Evolutionary conservation across 805 yeast genomes (phyloP), one percentile per base, ranked within the genome.

Genomic region (Starmerella cellae): DNA sequence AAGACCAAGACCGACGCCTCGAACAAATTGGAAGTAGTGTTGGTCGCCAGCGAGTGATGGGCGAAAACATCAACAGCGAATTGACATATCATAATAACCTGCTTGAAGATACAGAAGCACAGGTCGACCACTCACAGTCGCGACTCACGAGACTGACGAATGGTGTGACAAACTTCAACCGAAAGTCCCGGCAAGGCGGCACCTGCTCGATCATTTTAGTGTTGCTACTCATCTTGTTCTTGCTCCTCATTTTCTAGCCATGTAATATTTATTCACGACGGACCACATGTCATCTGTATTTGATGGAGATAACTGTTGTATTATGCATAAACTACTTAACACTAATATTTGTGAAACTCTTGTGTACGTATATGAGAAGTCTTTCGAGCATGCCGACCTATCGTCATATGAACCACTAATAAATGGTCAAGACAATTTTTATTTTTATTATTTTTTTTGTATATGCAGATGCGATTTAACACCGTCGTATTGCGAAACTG

Each of bases 1-100:
- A 49, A n/a, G 59, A 61, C 29, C 69, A 65, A 45, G 69, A 65
- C 45, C 54, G 53, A 26, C 58, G 63, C 16, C 54, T 65, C 16
- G 64, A 60, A 32, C 41, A 54, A 14, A 58, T 65, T 24, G 52
- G 66, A 2, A 38, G 41, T 20, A 59, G 64, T 21, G 65, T 66
- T 5, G 48, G 57, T 10, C 55, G 67, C 11, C 67, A 62, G 48
- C 65, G 61, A 17, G 58, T 55, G 34, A 57, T 65, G 28, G 59
- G 65, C 37, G 50, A 58, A 20, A 60, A 61, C 29, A 65, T 65
- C 31, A 63, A 64, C 41, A 52, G 53, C 19, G 69, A 66, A 50
- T 54, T 65, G 32, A 59, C 50, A 32, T 43, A 50, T 36, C 69
- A 65, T 35, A 47, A 61, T 30, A 60, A 58, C 34, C 50, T 63